A percentile compares a stretch with the other conserved stretches of the same genome.
phyloP scores from a whole-genome alignment of 768 basidiomycete species.

The Coprinellus micaceus region DNA sequence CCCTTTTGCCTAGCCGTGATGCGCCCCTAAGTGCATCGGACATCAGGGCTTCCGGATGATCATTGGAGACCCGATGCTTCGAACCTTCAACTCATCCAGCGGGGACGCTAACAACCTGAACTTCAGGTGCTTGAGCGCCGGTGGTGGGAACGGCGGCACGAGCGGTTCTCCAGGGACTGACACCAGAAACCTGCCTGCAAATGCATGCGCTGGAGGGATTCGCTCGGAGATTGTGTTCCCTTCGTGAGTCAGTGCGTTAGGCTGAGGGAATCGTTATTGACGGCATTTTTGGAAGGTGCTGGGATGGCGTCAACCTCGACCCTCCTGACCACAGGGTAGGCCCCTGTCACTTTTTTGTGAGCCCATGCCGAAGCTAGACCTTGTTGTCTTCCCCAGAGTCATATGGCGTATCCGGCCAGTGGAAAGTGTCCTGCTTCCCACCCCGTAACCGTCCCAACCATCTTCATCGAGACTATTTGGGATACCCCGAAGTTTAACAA shows the following conservation, averaged over 20 bases:
- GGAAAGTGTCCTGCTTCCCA: conserved; percentile 6
- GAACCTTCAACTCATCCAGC: background rate
- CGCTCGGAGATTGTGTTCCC: conserved; percentile 4
- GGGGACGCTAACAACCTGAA: background rate
- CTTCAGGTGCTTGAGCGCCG: background rate
- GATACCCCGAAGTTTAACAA: conserved; percentile 11
- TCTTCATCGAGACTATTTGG: conserved; percentile 10
- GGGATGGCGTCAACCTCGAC: conserved; percentile 4
- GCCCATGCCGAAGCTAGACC: too few species aligned
- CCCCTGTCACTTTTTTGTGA: too few species aligned
- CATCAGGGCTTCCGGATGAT: conserved; percentile 8
- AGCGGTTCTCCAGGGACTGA: background rate
- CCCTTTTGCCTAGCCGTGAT: background rate
- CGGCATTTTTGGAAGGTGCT: background rate
- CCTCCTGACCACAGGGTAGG: conserved; percentile 1
- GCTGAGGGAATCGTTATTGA: background rate
- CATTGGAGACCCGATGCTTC: conserved; percentile 5
- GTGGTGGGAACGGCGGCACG: background rate
- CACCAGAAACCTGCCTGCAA: background rate
- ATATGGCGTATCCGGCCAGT: conserved; percentile 2
- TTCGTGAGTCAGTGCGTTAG: background rate
- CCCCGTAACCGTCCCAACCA: conserved; percentile 6
- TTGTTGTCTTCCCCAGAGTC: too few species aligned
- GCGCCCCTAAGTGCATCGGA: background rate
- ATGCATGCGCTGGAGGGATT: conserved; percentile 1